phyloP scores from a whole-genome alignment of 2,329 filamentous ascomycete genomes.

The Colletotrichum scovillei region DNA sequence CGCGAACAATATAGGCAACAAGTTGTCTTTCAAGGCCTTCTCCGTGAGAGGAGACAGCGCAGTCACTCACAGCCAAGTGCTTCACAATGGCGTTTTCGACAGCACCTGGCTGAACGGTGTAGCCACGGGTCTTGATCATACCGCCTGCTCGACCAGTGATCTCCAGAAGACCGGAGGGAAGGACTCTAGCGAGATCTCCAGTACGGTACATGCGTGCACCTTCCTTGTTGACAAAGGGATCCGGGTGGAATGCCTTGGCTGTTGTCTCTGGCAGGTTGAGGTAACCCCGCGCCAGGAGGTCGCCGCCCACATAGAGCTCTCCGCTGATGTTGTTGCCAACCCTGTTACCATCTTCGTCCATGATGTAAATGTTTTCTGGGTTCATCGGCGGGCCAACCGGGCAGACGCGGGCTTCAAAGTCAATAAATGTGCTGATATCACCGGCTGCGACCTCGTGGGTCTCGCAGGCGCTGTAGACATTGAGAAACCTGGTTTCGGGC shows the following conservation, averaged over 20 bases:
- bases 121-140: conserved; percentile 86
- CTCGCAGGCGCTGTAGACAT: conserved; percentile 86
- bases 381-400: conserved; percentile 79
- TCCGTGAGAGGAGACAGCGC: conserved; percentile 78
- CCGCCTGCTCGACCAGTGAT: conserved; percentile 81
- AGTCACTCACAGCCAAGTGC: conserved; percentile 76
- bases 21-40: conserved; percentile 81
- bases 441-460: conserved; percentile 85
- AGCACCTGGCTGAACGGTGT: conserved; percentile 81
- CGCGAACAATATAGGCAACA: conserved; percentile 80
- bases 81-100: conserved; percentile 79
- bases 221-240: conserved; percentile 70
- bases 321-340: conserved; percentile 73
- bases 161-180: conserved; percentile 76
- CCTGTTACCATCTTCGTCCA: conserved; percentile 75
- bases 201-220: conserved; percentile 80
- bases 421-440: conserved; percentile 76
- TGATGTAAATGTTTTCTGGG: conserved; percentile 76
- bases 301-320: conserved; percentile 82
- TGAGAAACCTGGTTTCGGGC: conserved; percentile 76
- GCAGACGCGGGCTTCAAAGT: conserved; percentile 73
- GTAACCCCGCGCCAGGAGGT: conserved; percentile 79
- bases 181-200: conserved; percentile 75
- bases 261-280: conserved; percentile 84
- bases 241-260: conserved; percentile 74